A percentile compares a stretch with the other conserved stretches of the same genome.
phyloP scores from a whole-genome alignment of 305 asterid genomes.

The Rubia balearica region DNA sequence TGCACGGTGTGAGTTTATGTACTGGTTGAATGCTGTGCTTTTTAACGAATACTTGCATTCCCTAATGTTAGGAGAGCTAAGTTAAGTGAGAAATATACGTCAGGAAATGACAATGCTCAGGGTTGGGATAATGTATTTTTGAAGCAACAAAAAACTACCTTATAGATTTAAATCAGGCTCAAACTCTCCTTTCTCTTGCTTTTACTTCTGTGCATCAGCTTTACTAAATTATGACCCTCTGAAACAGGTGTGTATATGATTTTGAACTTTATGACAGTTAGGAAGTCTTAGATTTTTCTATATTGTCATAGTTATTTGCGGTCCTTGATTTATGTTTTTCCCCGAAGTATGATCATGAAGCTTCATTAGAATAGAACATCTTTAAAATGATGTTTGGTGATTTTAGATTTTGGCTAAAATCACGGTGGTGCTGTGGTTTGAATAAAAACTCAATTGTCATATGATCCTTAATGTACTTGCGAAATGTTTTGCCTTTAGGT shows the following conservation, averaged over 20 bases:
- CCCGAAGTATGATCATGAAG: neutral
- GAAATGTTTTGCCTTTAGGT: neutral
- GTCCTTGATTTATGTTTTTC: neutral
- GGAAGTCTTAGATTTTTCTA: neutral
- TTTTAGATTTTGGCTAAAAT: neutral
- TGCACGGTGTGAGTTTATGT: neutral
- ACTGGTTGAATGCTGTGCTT: neutral
- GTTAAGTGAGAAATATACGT: neutral
- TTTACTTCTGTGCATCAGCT: neutral
- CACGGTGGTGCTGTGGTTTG: neutral
- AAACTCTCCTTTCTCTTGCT: neutral
- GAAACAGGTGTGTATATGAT: neutral
- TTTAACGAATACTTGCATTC: neutral
- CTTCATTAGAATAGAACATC: neutral
- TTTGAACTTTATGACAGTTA: neutral
- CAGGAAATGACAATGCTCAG: conserved; percentile 1
- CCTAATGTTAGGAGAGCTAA: neutral
- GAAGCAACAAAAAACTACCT: neutral
- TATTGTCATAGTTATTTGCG: neutral
- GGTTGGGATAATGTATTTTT: neutral
- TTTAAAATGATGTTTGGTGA: neutral
- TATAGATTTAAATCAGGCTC: neutral
- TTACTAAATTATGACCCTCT: neutral
- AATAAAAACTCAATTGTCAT: neutral
- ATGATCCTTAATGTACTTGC: neutral